A percentile compares a stretch with the other conserved stretches of the same genome.
phyloP scores from a whole-genome alignment of 306 rosid genomes.

The Amphicarpaea edgeworthii region DNA sequence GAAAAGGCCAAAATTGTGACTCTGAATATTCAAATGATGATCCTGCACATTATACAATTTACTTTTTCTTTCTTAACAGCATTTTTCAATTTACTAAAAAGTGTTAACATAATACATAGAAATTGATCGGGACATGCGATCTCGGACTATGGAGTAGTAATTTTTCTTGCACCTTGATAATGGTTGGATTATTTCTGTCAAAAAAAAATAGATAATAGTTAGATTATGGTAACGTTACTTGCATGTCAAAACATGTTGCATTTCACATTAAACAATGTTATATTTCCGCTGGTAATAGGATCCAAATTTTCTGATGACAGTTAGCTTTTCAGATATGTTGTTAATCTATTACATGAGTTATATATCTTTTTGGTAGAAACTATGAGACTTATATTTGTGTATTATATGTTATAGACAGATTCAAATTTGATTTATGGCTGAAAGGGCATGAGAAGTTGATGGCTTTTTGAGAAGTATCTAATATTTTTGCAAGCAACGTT shows the following conservation, averaged over 20 bases:
- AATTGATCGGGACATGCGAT: not conserved
- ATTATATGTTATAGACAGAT: not conserved
- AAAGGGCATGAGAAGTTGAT: not conserved
- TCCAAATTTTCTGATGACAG: not conserved
- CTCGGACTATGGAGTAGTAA: not conserved
- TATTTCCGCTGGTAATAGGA: not conserved
- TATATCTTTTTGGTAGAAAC: not conserved
- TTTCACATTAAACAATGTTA: not conserved
- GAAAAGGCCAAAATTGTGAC: slow-evolving; percentile 9
- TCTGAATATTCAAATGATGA: not conserved
- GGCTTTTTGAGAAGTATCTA: not conserved
- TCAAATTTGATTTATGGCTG: not conserved
- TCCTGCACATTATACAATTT: no score
- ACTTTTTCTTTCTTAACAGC: no score
- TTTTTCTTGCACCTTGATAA: not conserved
- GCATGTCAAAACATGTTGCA: slow-evolving; percentile 19
- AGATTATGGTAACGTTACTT: not conserved
- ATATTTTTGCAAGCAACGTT: no score
- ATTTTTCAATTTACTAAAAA: no score
- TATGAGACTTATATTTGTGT: not conserved
- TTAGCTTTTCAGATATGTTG: not conserved
- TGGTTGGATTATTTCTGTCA: not conserved
- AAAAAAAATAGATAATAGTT: not conserved
- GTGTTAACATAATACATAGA: no score
- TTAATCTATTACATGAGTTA: not conserved